Conservation (phyloP, 768 basidiomycete species). For the Suillus placidus region DNA sequence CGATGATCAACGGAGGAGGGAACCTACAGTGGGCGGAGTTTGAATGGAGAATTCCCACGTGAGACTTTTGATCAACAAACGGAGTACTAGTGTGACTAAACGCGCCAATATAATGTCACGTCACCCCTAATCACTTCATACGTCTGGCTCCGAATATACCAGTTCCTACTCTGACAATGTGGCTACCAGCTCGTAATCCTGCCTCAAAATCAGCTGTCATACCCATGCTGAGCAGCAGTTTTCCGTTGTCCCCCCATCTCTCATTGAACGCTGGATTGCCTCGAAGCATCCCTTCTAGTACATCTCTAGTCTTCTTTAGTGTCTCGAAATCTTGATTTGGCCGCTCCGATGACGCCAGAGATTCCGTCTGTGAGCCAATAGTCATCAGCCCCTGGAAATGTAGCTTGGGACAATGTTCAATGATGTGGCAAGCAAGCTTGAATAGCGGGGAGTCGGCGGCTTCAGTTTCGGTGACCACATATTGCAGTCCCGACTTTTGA, state of each 20-base stretch:
- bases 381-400: constrained; percentile 92
- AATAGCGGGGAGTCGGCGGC: constrained; percentile 52
- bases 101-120: constrained; percentile 33
- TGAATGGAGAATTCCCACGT: constrained; percentile 31
- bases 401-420: constrained; percentile 73
- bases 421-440: constrained; percentile 69
- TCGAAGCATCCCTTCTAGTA: constrained; percentile 51
- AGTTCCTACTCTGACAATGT: constrained; percentile 89
- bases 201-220: constrained; percentile 96
- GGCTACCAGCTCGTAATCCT: constrained; percentile 81
- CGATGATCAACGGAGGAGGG: constrained; percentile 28
- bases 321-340: constrained; percentile 75
- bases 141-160: constrained; percentile 82
- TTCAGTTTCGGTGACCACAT: constrained; percentile 45
- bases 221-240: constrained; percentile 83
- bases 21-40: constrained; percentile 28
- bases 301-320: constrained; percentile 64
- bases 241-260: constrained; percentile 54
- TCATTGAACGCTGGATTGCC: constrained; percentile 24
- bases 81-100: constrained; percentile 16
- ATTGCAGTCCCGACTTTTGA: constrained; percentile 82
- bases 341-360: constrained; percentile 46
- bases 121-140: no score
- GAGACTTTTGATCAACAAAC: constrained; percentile 32
- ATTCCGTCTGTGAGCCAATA: constrained; percentile 82